These are phyloP conservation scores for Metschnikowia rubicola DNA, from an alignment of 805 yeast species.

Conservation along the genomic window DNA sequence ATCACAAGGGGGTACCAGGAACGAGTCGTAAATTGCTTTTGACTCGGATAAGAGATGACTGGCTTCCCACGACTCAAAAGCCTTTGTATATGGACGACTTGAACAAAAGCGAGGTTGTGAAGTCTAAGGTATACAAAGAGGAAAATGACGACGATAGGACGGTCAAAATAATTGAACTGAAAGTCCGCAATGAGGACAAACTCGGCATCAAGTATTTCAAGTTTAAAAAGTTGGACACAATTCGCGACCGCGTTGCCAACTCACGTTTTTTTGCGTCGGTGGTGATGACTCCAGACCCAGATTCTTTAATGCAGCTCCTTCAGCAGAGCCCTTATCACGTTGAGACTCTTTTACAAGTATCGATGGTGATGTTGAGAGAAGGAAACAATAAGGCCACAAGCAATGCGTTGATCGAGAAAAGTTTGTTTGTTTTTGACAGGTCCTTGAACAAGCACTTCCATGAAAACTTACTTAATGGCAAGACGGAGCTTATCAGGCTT, in stretches of 20 bases:
- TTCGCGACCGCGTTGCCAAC: slow-evolving; percentile 37
- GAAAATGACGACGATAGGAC: slow-evolving; percentile 32
- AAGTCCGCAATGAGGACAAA: slow-evolving; percentile 29
- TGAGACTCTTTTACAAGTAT: slow-evolving; percentile 74
- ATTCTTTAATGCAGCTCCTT: slow-evolving; percentile 57
- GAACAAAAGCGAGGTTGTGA: slow-evolving; percentile 34
- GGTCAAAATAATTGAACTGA: slow-evolving; percentile 25
- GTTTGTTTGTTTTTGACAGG: slow-evolving; percentile 76
- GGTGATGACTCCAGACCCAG: slow-evolving; percentile 76
- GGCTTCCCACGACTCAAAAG: slow-evolving; percentile 67
- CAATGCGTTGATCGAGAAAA: slow-evolving; percentile 71
- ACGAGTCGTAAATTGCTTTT: slow-evolving; percentile 61
- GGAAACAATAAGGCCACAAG: slow-evolving; percentile 69
- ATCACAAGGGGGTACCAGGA: slow-evolving; percentile 71
- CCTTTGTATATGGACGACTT: slow-evolving; percentile 61
- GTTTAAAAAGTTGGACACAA: slow-evolving; percentile 39
- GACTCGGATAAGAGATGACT: slow-evolving; percentile 74
- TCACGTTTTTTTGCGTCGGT: slow-evolving; percentile 61
- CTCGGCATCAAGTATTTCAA: slow-evolving; percentile 56
- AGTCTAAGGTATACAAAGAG: slow-evolving; percentile 33
- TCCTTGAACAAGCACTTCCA: slow-evolving; percentile 59
- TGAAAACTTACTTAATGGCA: slow-evolving; percentile 42
- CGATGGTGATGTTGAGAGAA: slow-evolving; percentile 68
- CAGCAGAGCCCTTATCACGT: slow-evolving; percentile 69
- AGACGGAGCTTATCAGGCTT: slow-evolving; percentile 56